A percentile compares a stretch with the other conserved stretches of the same genome.
These are phyloP conservation scores for Rubroshorea leprosula DNA, from an alignment of 345 rosid genomes.

Conservation along the genomic window DNA sequence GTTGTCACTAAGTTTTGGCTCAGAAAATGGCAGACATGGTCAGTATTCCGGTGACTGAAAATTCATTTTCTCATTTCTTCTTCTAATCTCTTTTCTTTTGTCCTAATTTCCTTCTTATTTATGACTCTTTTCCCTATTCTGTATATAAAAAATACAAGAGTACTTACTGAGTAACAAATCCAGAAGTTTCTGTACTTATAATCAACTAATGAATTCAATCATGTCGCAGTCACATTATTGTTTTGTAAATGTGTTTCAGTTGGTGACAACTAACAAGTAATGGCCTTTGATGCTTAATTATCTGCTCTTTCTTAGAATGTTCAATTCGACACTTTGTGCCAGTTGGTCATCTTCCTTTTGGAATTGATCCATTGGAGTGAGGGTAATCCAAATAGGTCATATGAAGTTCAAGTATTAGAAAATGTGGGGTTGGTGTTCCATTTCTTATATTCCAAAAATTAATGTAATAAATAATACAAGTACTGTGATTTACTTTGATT, in stretches of 20 bases:
- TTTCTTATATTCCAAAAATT: neutral
- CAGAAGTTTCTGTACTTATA: too few relatives aligned
- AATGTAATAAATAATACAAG: neutral
- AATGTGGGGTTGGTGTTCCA: neutral
- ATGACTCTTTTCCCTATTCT: neutral
- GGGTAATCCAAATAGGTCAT: neutral
- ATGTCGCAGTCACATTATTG: neutral
- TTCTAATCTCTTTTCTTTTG: neutral
- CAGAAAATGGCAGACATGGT: neutral
- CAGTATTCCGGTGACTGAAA: neutral
- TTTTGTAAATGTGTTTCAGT: neutral
- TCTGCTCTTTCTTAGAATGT: neutral
- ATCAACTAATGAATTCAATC: neutral
- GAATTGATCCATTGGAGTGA: neutral
- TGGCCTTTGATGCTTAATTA: neutral
- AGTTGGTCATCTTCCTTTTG: neutral
- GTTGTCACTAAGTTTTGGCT: neutral
- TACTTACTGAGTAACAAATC: neutral
- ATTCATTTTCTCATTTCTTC: neutral
- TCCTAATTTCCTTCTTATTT: neutral
- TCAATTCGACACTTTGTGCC: neutral
- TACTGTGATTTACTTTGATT: too few relatives aligned
- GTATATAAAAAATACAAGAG: neutral
- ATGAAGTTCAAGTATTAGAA: neutral
- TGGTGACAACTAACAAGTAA: neutral